Conservation (phyloP, 176 grass and related monocot genomes). For the Lolium rigidum region DNA sequence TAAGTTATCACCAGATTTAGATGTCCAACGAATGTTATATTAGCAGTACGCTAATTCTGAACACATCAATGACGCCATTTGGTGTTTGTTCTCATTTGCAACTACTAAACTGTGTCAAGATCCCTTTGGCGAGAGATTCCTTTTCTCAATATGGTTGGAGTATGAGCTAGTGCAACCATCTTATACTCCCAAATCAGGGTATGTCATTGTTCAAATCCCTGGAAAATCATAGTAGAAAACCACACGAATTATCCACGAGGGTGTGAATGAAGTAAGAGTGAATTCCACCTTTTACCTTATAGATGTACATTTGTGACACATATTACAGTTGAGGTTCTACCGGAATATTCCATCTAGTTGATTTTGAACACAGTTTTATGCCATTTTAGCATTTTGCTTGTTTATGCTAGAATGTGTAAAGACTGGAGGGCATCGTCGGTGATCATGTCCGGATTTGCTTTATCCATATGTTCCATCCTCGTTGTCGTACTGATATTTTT, state of each 20-base stretch:
- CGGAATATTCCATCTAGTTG: too few species aligned
- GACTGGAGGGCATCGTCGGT: too few species aligned
- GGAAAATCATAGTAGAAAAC: background rate
- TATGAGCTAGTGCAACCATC: background rate
- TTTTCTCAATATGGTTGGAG: background rate
- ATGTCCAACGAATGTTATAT: background rate
- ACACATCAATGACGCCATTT: background rate
- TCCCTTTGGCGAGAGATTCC: background rate
- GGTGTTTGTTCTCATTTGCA: background rate
- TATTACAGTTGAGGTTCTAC: too few species aligned
- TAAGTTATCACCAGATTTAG: background rate
- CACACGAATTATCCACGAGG: background rate
- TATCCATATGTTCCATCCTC: too few species aligned
- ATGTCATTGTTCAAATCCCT: background rate
- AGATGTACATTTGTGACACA: too few species aligned
- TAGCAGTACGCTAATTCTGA: conserved; percentile 32
- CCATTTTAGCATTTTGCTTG: too few species aligned
- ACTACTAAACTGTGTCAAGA: background rate
- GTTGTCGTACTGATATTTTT: too few species aligned
- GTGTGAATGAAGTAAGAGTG: too few species aligned
- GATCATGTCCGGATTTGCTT: too few species aligned
- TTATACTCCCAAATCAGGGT: background rate
- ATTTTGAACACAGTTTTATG: too few species aligned
- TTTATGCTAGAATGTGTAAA: too few species aligned
- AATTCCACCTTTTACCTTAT: too few species aligned